Percentiles rank a stretch among this genome's conserved stretches.
phyloP scores from a whole-genome alignment of 2,329 filamentous ascomycete species.

The Fusarium sp. region DNA sequence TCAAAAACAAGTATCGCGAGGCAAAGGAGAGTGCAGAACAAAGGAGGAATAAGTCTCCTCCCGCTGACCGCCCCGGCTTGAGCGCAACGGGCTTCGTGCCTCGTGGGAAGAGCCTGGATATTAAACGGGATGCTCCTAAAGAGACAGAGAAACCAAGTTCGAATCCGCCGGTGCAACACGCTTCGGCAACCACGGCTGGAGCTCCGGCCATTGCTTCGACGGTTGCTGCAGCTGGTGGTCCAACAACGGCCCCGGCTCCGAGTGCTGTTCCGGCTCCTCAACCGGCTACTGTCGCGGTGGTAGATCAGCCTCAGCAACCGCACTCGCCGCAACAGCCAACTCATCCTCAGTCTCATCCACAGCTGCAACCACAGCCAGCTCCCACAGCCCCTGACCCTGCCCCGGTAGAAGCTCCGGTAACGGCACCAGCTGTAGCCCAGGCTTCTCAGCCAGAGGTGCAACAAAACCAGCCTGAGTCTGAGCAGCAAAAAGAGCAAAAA shows the following conservation, averaged over 20 bases:
- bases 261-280: constrained; percentile 17
- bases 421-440: neutral
- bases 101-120: constrained; percentile 65
- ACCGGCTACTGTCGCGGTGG: constrained; percentile 26
- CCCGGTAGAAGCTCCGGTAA: neutral
- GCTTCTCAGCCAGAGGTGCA: constrained; percentile 24
- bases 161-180: constrained; percentile 13
- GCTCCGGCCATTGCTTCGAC: constrained; percentile 24
- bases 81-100: constrained; percentile 51
- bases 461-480: constrained; percentile 5
- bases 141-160: constrained; percentile 38
- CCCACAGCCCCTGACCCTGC: neutral
- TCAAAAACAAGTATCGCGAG: constrained; percentile 73
- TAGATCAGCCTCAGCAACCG: constrained; percentile 21
- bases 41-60: constrained; percentile 71
- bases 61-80: constrained; percentile 54
- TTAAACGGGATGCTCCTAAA: constrained; percentile 57
- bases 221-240: constrained; percentile 11
- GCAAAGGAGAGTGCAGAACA: constrained; percentile 71
- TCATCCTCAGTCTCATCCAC: constrained; percentile 11
- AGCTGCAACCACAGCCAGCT: constrained; percentile 11
- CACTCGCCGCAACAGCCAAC: constrained; percentile 13
- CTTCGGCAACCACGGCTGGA: constrained; percentile 29
- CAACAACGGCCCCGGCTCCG: constrained; percentile 11
- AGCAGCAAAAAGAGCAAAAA: constrained; percentile 17